These are phyloP conservation scores for Henckelia pumila DNA, from an alignment of 257 asterid species.

Conservation along the genomic window DNA sequence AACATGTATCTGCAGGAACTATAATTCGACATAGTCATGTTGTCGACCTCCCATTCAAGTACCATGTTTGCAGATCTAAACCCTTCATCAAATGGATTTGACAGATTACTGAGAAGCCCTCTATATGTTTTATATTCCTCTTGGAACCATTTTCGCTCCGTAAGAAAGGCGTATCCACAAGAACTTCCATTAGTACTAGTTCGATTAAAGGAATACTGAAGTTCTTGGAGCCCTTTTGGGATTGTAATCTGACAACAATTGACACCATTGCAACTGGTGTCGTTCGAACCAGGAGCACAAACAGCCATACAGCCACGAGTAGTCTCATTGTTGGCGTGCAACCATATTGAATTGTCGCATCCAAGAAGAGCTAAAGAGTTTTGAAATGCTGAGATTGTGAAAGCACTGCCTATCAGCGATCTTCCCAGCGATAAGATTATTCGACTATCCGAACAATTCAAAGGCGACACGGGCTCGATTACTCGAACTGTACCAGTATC, in stretches of 20 bases:
- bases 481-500: slow-evolving; percentile 19
- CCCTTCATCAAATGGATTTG: slow-evolving; percentile 27
- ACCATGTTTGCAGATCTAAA: slow-evolving; percentile 25
- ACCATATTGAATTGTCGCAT: slow-evolving; percentile 27
- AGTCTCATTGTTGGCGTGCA: neutral
- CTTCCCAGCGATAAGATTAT: neutral
- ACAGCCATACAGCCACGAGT: slow-evolving; percentile 30
- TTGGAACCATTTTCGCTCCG: slow-evolving; percentile 25
- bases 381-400: slow-evolving; percentile 26
- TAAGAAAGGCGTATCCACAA: slow-evolving; percentile 38
- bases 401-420: slow-evolving; percentile 28
- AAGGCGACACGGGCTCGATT: slow-evolving; percentile 23
- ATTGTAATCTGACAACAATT: slow-evolving; percentile 32
- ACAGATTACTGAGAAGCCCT: slow-evolving; percentile 16
- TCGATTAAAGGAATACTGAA: slow-evolving; percentile 21
- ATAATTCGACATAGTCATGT: no score
- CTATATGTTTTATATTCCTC: slow-evolving; percentile 14
- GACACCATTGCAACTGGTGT: slow-evolving; percentile 25
- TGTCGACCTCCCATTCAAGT: slow-evolving; percentile 33
- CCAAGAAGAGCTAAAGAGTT: slow-evolving; percentile 33
- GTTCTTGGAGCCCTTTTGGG: slow-evolving; percentile 17
- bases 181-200: neutral
- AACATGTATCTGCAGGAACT: neutral
- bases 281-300: slow-evolving; percentile 19
- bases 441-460: slow-evolving; percentile 23